Evolutionary conservation across 768 basidiomycete species (phyloP), one percentile per base, ranked within the genome.

Genomic region (Galerina marginata): DNA sequence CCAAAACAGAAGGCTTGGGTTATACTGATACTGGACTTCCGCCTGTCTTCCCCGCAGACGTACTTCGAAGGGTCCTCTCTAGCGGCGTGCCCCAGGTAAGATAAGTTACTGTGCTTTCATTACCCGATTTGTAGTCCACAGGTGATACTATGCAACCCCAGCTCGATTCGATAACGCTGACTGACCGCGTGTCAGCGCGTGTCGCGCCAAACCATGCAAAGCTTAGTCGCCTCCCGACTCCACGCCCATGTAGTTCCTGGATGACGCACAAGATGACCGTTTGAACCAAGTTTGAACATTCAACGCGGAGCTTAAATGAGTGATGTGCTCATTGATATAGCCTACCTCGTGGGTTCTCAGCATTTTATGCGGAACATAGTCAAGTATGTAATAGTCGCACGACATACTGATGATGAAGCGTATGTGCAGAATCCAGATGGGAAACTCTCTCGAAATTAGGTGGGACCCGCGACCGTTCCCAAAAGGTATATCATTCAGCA

Each of bases 151-250:
- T 20, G 20, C 20, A 52, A 39, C 33, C 38, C 38, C 12, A 52
- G 51, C 51, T 39, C 16, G 33, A 37, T 38, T 52, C 26, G 51
- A 52, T 52, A 52, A 52, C 38, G 51, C 38, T 52, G 40, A 52
- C 36, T 20, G 26, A 16, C 38, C 40, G 51, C 11, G 46, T 23
- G 25, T 16, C 51, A 23, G 20, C 38, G 51, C 38, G 37, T 36
- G 38, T 40, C 51, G 38, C 15, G 16, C 37, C 2, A 39, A 52
- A 39, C 51, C 38, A 39, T 12, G 20, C 51, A 39, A 20, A 20
- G 20, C 20, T 20, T 20, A 20, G 20, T 20, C 20, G 20, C 40
- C 51, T 38, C 51, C 23, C 51, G 26, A 37, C 37, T 16, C 51
- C 20, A 40, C 51, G 3, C 37, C 38, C 3, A 25, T 23, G 20